These are phyloP conservation scores for Gleditsia sinensis DNA, from an alignment of 306 rosid genomes.

Conservation along the genomic window DNA sequence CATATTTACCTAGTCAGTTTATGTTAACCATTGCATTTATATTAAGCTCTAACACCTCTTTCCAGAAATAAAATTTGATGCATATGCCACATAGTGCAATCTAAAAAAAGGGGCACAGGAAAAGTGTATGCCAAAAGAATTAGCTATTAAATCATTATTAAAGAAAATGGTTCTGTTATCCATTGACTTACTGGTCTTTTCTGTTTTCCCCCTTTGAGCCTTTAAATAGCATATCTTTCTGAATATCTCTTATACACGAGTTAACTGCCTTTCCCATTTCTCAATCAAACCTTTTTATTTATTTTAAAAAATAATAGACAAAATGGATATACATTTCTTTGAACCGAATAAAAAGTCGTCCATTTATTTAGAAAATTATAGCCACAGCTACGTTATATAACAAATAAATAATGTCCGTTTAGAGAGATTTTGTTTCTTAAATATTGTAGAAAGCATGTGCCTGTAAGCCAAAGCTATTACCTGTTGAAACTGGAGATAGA, in stretches of 20 bases:
- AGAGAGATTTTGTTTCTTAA: conserved; percentile 20
- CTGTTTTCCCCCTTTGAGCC: not conserved
- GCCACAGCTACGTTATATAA: not conserved
- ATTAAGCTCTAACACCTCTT: conserved; percentile 1
- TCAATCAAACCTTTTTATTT: not conserved
- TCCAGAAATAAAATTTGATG: conserved; percentile 8
- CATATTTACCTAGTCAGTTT: conserved; percentile 2
- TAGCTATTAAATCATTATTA: not conserved
- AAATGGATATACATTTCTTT: not conserved
- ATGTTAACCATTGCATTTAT: not conserved
- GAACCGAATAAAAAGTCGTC: not conserved
- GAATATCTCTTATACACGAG: not conserved
- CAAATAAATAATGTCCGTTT: not conserved
- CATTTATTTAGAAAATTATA: not conserved
- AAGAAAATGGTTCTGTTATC: not conserved
- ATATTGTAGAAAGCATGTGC: conserved; percentile 21
- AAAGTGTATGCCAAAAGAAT: not conserved
- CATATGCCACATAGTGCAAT: conserved; percentile 10
- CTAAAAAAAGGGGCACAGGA: conserved; percentile 4
- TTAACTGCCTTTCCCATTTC: not conserved
- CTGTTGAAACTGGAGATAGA: conserved; percentile 90
- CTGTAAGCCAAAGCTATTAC: conserved; percentile 42
- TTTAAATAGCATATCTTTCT: not conserved
- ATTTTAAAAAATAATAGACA: not conserved
- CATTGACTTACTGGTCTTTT: not conserved